Base-by-base conservation (phyloP, 2,329 filamentous ascomycete genomes). In the Colletotrichum higginsianum region DNA sequence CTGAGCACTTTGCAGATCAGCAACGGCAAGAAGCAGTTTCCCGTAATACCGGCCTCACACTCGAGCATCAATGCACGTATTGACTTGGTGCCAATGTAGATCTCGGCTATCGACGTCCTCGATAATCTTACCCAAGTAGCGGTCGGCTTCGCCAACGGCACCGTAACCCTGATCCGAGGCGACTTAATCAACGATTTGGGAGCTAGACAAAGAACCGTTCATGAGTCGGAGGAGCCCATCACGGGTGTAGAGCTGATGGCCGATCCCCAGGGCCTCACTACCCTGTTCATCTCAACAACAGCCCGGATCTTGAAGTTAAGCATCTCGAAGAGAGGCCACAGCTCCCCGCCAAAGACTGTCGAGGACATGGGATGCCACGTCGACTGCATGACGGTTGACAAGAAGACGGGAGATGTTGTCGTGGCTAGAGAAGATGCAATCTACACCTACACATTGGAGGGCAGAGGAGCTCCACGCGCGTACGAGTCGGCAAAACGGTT, bases 101-200 rank as follows among this genome's bases (percentile, higher is more conserved):
- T 98, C 74, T 97, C 95, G 11, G 95, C 96, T 1, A 96, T 99
- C 77, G 90, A 95, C 15, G 93, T 94, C 0, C 90, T 96, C 38
- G 93, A 95, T 60, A 95, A 98, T 81, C 86, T 99, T 30, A 94
- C 94, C 5, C 96, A 99, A 84, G 90, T 98, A 38, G 96, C 96
- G 4, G 93, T 98, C 8, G 97, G 96, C 6, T 99, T 99, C 79
- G 96, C 93, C 15, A 98, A 99, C 82, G 96, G 96, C 9, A 91
- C 95, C 0, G 96, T 99, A 15, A 97, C 95, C 0, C 91, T 99
- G 38, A 94, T 99, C 68, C 90, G 96, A 70, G 96, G 97, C 72
- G 96, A 99, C 79, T 86, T 99, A 60, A 94, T 99, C 76, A 95
- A 99, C 80, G 96, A 99, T 80, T 91, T 96, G 68, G 96, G 97